A percentile compares a stretch with the other conserved stretches of the same genome.
These are phyloP conservation scores for Alnus rubra DNA, from an alignment of 306 rosid species.

Conservation along the genomic window DNA sequence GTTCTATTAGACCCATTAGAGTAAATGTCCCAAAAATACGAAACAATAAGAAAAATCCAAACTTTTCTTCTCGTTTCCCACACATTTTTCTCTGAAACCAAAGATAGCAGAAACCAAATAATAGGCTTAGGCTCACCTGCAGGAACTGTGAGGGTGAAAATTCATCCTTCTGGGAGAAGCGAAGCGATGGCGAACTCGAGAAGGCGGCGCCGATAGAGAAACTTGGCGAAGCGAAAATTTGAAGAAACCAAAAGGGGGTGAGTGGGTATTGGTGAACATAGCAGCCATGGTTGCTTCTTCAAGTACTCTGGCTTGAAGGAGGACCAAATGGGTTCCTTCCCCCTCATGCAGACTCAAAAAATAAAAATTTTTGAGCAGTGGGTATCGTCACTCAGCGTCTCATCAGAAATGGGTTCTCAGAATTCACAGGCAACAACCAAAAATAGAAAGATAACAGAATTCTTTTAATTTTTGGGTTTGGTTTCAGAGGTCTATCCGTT, in stretches of 20 bases:
- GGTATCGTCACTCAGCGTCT: conserved; percentile 13
- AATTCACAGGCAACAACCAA: neutral
- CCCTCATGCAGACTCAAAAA: conserved; percentile 79
- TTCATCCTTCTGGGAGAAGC: conserved; percentile 60
- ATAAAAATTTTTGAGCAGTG: conserved; percentile 12
- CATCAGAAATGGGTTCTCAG: conserved; percentile 17
- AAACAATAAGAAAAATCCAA: neutral
- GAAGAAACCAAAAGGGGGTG: conserved; percentile 30
- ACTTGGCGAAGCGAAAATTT: conserved; percentile 40
- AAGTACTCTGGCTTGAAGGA: conserved; percentile 63
- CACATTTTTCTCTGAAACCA: neutral
- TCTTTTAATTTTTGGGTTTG: conserved; percentile 1
- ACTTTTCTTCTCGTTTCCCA: neutral
- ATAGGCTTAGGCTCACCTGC: conserved; percentile 26
- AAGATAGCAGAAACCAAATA: conserved; percentile 2
- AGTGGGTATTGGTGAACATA: conserved; percentile 43
- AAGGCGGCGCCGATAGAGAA: conserved; percentile 36
- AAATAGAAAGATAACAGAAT: neutral
- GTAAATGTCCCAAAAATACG: neutral
- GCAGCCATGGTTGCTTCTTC: conserved; percentile 63
- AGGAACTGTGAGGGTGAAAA: conserved; percentile 36
- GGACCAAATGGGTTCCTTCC: conserved; percentile 42
- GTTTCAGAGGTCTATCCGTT: conserved; percentile 33
- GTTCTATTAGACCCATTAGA: neutral
- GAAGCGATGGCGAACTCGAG: conserved; percentile 63